These are phyloP conservation scores for Colletotrichum noveboracense DNA, from an alignment of 2,329 filamentous ascomycete genomes.

Conservation along the genomic window DNA sequence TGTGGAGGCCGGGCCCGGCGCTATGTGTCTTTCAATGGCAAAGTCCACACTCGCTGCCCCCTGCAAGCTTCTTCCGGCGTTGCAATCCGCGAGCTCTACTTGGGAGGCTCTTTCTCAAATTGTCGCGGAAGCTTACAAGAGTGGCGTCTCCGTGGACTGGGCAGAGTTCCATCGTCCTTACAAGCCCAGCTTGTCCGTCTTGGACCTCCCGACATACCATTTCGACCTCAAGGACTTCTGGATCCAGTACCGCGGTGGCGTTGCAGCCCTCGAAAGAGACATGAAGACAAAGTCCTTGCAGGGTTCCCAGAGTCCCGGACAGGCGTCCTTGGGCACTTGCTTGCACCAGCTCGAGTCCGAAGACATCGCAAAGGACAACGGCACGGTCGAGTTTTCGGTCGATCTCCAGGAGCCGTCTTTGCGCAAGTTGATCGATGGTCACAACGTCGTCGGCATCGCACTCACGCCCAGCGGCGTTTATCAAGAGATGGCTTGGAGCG, in stretches of 20 bases:
- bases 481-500: background rate
- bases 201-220: slow-evolving; percentile 70
- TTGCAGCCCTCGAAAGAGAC: background rate
- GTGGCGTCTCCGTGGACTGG: slow-evolving; percentile 70
- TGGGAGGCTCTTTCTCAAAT: slow-evolving; percentile 67
- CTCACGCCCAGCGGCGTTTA: background rate
- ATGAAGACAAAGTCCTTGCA: background rate
- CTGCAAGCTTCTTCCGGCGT: slow-evolving; percentile 59
- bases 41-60: slow-evolving; percentile 63
- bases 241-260: slow-evolving; percentile 47
- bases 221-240: slow-evolving; percentile 78
- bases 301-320: background rate
- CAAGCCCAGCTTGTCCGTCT: slow-evolving; percentile 44
- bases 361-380: background rate
- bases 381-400: background rate
- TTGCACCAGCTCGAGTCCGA: background rate
- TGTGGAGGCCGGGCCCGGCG: slow-evolving; percentile 75
- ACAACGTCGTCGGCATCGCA: background rate
- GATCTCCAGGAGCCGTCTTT: background rate
- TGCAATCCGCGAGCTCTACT: slow-evolving; percentile 65
- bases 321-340: background rate
- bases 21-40: slow-evolving; percentile 66
- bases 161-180: slow-evolving; percentile 68
- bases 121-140: slow-evolving; percentile 61
- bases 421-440: background rate